Conservation (phyloP, 805 yeast genomes). For the Hanseniaspora nectarophila region DNA sequence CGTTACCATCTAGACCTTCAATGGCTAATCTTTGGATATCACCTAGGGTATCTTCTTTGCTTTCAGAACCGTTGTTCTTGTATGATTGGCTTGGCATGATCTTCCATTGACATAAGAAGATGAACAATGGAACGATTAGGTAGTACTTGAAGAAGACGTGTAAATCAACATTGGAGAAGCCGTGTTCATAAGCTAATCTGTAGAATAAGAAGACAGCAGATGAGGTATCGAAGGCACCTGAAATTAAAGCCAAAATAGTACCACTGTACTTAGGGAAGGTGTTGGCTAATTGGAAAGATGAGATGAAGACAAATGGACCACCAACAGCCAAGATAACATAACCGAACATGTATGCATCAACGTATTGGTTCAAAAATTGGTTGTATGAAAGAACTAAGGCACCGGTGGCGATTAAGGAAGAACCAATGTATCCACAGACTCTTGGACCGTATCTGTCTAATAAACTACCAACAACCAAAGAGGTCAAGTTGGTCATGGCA, state of each 20-base stretch:
- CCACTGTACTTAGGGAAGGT: conserved; percentile 77
- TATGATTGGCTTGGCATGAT: conserved; percentile 74
- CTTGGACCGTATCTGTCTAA: conserved; percentile 74
- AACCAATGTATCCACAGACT: conserved; percentile 63
- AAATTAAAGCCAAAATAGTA: conserved; percentile 61
- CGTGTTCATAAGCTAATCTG: conserved; percentile 47
- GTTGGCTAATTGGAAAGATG: conserved; percentile 81
- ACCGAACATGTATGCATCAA: conserved; percentile 65
- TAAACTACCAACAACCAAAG: conserved; percentile 69
- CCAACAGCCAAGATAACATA: conserved; percentile 71
- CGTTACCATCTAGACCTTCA: conserved; percentile 64
- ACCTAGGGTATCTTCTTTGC: conserved; percentile 9
- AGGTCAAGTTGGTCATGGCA: conserved; percentile 70
- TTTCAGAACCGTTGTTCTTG: conserved; percentile 45
- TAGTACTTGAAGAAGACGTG: conserved; percentile 53
- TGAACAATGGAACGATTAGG: conserved; percentile 65
- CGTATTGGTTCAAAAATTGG: conserved; percentile 13
- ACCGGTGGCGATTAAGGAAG: conserved; percentile 47
- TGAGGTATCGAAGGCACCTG: conserved; percentile 91
- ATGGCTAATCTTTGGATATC: conserved; percentile 56
- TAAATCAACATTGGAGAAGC: conserved; percentile 28
- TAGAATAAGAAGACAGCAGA: conserved; percentile 76
- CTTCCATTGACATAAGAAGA: conserved; percentile 56
- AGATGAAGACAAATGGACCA: conserved; percentile 87
- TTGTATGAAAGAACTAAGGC: conserved; percentile 26